Percentiles rank a stretch among this genome's conserved stretches.
phyloP scores from a whole-genome alignment of 768 basidiomycete genomes.

The Tricholoma sp. region DNA sequence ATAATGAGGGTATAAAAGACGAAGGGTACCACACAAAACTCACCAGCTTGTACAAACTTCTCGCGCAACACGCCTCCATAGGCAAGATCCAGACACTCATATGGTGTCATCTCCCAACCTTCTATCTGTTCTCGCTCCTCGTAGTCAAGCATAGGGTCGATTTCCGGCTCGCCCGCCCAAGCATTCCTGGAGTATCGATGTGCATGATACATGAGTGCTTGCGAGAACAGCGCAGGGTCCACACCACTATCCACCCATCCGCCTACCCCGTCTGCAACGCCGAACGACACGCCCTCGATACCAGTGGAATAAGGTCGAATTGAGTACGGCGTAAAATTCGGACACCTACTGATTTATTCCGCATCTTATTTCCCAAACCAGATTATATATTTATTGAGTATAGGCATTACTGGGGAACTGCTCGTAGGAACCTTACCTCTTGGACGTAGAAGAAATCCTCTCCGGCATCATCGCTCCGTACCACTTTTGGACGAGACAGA shows the following conservation, averaged over 20 bases:
- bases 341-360: slow-evolving; percentile 65
- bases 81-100: slow-evolving; percentile 67
- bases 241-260: slow-evolving; percentile 84
- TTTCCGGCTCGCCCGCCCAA: slow-evolving; percentile 82
- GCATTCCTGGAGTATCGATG: slow-evolving; percentile 65
- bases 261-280: slow-evolving; percentile 90
- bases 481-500: slow-evolving; percentile 41
- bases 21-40: slow-evolving; percentile 24
- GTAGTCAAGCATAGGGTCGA: slow-evolving; percentile 72
- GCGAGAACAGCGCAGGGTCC: slow-evolving; percentile 87
- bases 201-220: slow-evolving; percentile 86
- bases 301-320: slow-evolving; percentile 19
- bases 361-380: slow-evolving; percentile 48
- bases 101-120: slow-evolving; percentile 73
- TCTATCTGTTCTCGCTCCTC: slow-evolving; percentile 60
- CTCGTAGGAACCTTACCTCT: slow-evolving; percentile 48
- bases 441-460: slow-evolving; percentile 59
- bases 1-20: background rate
- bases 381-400: slow-evolving; percentile 1
- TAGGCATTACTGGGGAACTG: background rate
- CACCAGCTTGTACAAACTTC: slow-evolving; percentile 60
- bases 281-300: slow-evolving; percentile 67
- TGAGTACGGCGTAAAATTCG: slow-evolving; percentile 21
- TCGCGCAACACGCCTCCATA: slow-evolving; percentile 69
- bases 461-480: slow-evolving; percentile 34